phyloP scores from a whole-genome alignment of 2,329 filamentous ascomycete genomes.

The Amauroascus niger region DNA sequence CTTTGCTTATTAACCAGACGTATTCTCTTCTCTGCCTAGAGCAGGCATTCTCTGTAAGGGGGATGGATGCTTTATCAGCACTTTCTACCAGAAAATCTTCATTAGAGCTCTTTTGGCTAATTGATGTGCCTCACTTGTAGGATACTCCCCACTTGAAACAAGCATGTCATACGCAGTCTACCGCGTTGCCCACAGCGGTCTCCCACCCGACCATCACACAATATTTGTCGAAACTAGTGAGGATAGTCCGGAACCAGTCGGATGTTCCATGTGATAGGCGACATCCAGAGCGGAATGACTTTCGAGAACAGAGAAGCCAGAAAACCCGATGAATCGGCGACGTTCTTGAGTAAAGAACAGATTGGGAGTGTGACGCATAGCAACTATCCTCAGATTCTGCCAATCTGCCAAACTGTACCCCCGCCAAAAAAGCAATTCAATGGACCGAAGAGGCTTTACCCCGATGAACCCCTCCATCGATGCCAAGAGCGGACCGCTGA shows the following conservation, averaged over 20 bases:
- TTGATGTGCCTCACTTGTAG: no score
- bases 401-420: conserved; percentile 19
- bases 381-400: conserved; percentile 19
- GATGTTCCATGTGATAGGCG: conserved; percentile 26
- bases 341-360: conserved; percentile 7
- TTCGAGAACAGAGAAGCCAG: conserved; percentile 8
- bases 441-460: conserved; percentile 22
- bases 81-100: no score
- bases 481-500: conserved; percentile 28
- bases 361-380: conserved; percentile 7
- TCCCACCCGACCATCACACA: no score
- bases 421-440: conserved; percentile 28
- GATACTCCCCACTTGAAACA: no score
- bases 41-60: no score
- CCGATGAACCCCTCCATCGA: conserved; percentile 19
- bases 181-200: no score
- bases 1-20: no score
- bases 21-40: no score
- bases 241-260: conserved; percentile 8
- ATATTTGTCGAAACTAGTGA: conserved; percentile 23
- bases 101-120: no score
- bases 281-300: conserved; percentile 27
- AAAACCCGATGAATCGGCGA: conserved; percentile 10
- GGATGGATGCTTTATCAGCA: no score
- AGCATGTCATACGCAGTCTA: no score